Evolutionary conservation across 495 filamentous ascomycete genomes (phyloP), one percentile per base, ranked within the genome.

Genomic region (Penicillium malachiteum): DNA sequence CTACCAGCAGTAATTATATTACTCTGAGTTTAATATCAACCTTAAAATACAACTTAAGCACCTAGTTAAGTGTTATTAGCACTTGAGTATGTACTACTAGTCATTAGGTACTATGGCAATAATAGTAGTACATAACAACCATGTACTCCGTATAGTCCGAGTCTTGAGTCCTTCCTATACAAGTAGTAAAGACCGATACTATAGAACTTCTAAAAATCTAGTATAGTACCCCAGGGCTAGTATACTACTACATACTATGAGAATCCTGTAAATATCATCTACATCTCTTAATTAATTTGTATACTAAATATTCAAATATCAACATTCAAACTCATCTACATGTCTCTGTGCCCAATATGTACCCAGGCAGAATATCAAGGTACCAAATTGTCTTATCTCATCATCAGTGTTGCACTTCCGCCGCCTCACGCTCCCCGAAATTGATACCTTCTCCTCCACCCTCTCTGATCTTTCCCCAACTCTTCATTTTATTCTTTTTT

Each of bases 381-480:
- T 18, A 45, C 31, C 30, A 39, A 40, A 11, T 7, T 55, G 54
- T 59, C 57, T 63, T 60, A 60, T 55, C 56, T 60, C 61, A 61
- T 57, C 58, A 54, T 42, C 42, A 56, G 52, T 58, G 57, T 69
- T 75, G 71, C 74, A 68, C 72, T 69, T 58, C 58, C 60, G 62
- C 62, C 61, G 62, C 67, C 69, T 74, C 54, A 51, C 71, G 67
- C 64, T 69, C 71, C 66, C 72, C 72, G 70, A 67, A 71, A 63
- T 57, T 52, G 59, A 58, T 61, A 64, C 58, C 61, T 59, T 61
- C 52, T 60, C 66, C 43, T 60, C 65, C 31, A 63, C 50, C 64
- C 59, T 50, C 50, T 37, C 12, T 13, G 34, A 9, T 13, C 12
- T 37, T 37, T 37, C 12, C 12, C 34, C 34, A 26, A 26, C 18